A percentile compares a stretch with the other conserved stretches of the same genome.
These are phyloP conservation scores for Cymbidium sinense DNA, from an alignment of 106 monocot species.

Conservation along the genomic window DNA sequence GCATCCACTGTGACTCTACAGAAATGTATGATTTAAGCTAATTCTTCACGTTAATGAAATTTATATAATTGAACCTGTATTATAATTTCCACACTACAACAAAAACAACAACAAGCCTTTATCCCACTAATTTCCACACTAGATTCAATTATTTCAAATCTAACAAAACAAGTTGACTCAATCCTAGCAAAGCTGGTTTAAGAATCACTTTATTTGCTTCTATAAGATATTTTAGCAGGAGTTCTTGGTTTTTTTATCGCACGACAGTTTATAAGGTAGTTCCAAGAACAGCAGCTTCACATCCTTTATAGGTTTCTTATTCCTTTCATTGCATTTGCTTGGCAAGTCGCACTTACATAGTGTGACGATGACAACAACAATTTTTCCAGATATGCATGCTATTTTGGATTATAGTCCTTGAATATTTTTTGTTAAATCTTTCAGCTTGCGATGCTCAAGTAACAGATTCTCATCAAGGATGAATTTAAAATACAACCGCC, in stretches of 20 bases:
- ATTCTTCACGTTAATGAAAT: no score
- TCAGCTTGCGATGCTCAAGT: background rate
- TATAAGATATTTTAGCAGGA: background rate
- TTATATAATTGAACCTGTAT: background rate
- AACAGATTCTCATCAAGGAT: background rate
- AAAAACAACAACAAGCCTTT: no score
- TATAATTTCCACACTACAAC: no score
- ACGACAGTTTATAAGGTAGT: background rate
- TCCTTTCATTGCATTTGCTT: background rate
- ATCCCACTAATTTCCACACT: no score
- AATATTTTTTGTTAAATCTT: constrained; percentile 4
- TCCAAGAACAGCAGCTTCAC: background rate
- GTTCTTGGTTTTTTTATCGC: background rate
- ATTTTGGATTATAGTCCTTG: background rate
- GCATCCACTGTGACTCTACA: background rate
- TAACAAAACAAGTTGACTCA: background rate
- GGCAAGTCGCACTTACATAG: background rate
- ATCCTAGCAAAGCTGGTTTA: background rate
- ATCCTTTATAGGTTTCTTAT: background rate
- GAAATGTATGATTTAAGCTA: background rate
- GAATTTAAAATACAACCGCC: background rate
- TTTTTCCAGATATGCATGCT: background rate
- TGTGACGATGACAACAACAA: background rate
- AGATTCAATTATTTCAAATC: background rate
- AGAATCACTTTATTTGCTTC: background rate